Evolutionary conservation across 192 early-diverging fungal genomes (phyloP), one percentile per base, ranked within the genome.

Genomic region (Backusella circina): DNA sequence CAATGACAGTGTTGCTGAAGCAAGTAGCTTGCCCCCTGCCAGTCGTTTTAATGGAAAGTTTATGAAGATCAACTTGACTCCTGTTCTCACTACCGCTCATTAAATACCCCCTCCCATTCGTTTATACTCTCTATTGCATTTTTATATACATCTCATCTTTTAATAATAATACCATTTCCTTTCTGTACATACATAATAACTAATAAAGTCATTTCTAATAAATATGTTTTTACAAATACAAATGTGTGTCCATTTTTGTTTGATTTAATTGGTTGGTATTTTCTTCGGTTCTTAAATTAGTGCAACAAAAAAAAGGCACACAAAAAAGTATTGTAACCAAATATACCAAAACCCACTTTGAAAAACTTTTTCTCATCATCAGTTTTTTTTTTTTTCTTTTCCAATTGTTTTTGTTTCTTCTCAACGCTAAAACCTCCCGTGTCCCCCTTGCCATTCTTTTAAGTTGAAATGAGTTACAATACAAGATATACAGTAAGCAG

Each of bases 1-100:
- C 28, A 51, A 32, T 21, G 74, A 66, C 16, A 35, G 16, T 50
- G 32, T 75, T 51, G 74, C 66, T 67, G 74, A 75, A 32, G 44
- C 39, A n/a, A 31, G 37, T n/a, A 44, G 47, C 18, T 35, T 75
- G 39, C 30, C 66, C 5, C 18, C 26, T 51, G 26, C 37, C 23
- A 61, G 23, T 61, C 54, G 54, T 28, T 61, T 61, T 12, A 61
- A 12, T 61, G 54, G 54, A 28, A 61, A 61, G 26, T 28, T 61
- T 61, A 61, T 61, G 23, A 61, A 61, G 26, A 61, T 61, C 13
- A 61, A 61, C 54, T 28, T 61, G 54, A 28, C 54, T 15, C 54
- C 67, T 38, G 33, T 68, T 23, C 67, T 37, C 23, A 68, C 37
- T 38, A 68, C 37, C 36, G 33, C 37, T 23, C 67, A 68, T 68